phyloP scores from a whole-genome alignment of 1,284 basidiomycete species.

The Mycena sp. region DNA sequence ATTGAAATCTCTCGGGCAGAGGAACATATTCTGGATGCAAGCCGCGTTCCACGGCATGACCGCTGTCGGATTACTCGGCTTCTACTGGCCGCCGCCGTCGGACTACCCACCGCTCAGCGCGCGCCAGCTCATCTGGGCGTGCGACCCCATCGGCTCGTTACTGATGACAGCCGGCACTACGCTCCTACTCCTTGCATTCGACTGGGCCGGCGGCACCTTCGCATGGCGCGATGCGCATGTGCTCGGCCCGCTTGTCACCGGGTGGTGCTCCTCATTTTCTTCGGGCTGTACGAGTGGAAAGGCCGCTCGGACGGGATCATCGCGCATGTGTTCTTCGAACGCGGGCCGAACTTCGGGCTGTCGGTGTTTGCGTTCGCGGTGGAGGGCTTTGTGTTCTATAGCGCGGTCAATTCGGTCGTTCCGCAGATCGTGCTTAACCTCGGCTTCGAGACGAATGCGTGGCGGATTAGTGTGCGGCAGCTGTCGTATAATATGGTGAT shows the following conservation, averaged over 20 bases:
- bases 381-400: slow-evolving; percentile 30
- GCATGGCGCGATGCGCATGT: slow-evolving; percentile 27
- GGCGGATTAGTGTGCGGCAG: slow-evolving; percentile 31
- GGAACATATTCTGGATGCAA: slow-evolving; percentile 32
- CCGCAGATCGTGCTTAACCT: slow-evolving; percentile 28
- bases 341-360: slow-evolving; percentile 29
- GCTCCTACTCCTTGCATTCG: slow-evolving; percentile 28
- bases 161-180: slow-evolving; percentile 28
- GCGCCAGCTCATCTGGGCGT: slow-evolving; percentile 24
- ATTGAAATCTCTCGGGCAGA: slow-evolving; percentile 8
- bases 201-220: slow-evolving; percentile 30
- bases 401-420: slow-evolving; percentile 28
- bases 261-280: slow-evolving; percentile 27
- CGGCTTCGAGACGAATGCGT: slow-evolving; percentile 29
- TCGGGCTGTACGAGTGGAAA: slow-evolving; percentile 30
- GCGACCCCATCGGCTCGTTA: slow-evolving; percentile 27
- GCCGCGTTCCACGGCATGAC: slow-evolving; percentile 28
- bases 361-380: slow-evolving; percentile 29
- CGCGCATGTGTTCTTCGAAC: slow-evolving; percentile 29
- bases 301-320: slow-evolving; percentile 28
- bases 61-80: slow-evolving; percentile 22
- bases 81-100: slow-evolving; percentile 30
- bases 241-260: slow-evolving; percentile 24
- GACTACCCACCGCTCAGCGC: slow-evolving; percentile 22
- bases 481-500: slow-evolving; percentile 26